Evolutionary conservation across 2,329 filamentous ascomycete species (phyloP), one percentile per base, ranked within the genome.

Genomic region (Phialemoniopsis sp.): DNA sequence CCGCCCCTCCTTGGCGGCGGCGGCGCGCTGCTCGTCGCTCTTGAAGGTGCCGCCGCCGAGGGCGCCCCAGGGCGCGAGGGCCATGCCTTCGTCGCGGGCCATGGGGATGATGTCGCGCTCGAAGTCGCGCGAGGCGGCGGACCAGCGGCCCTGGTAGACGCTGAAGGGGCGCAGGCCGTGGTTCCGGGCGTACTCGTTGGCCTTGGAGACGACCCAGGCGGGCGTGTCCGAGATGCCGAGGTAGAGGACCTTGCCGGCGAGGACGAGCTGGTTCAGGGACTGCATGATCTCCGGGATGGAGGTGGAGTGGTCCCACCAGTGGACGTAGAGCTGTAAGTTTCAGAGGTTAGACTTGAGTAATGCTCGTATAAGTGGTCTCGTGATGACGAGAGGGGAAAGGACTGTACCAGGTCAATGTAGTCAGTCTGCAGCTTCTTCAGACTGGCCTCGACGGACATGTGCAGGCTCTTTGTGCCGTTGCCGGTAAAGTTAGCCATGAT

Each of bases 21-120:
- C 14, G 19, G 9, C 13, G 21, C 54, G 52, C 48, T 56, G 53
- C 42, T 50, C 54, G 46, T 57, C 55, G 14, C 51, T 54, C 47
- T 62, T 59, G 50, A 60, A 60, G 39, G 40, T 40, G 34, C 56
- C 58, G 39, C 67, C 63, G 29, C 73, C 74, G 8, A 81, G 62
- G 2, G 66, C 54, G 8, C 70, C 72, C 70, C 72, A 78, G 1
- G 77, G 76, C 0, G 68, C 69, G 7, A 82, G 55, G 0, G 66
- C 60, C 78, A 59, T 54, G 28, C 80, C 80, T 50, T 85, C 77
- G 21, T 70, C 66, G 29, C 67, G 67, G 30, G 62, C 68, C 82
- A 86, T 86, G 32, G 80, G 80, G 29, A 87, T 69, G 48, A 85
- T 80, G n/a, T 85, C 81, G 17, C 80, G 70, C 62, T 85, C 81